Conservation (phyloP, 1,139 yeast genomes). For the Saccharomyces hybrid region DNA sequence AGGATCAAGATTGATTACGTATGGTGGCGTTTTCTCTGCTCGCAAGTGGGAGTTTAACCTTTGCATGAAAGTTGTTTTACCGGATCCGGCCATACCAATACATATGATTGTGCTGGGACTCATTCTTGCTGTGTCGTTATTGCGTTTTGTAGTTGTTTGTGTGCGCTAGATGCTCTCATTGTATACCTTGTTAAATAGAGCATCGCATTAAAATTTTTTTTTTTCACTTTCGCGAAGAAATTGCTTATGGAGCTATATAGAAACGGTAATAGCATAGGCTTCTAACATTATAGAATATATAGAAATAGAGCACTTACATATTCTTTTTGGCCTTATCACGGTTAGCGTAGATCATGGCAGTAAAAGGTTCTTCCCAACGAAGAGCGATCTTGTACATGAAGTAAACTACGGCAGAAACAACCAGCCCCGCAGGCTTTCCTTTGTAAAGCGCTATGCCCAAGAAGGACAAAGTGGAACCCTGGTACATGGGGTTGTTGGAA, state of each 20-base stretch:
- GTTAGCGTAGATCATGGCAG: slow-evolving; percentile 76
- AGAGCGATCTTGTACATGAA: slow-evolving; percentile 79
- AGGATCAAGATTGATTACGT: slow-evolving; percentile 91
- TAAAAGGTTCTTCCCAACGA: slow-evolving; percentile 90
- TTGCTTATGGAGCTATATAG: not conserved
- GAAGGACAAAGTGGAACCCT: slow-evolving; percentile 83
- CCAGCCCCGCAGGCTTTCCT: slow-evolving; percentile 84
- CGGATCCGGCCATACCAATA: slow-evolving; percentile 97
- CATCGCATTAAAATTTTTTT: not conserved
- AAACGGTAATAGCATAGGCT: not conserved
- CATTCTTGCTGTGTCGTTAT: slow-evolving; percentile 30
- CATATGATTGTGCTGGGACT: slow-evolving; percentile 66
- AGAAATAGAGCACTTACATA: not conserved
- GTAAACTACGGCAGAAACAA: slow-evolving; percentile 63
- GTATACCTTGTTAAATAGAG: not conserved
- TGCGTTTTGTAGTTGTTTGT: not conserved
- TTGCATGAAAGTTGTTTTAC: slow-evolving; percentile 98
- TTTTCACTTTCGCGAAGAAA: not conserved
- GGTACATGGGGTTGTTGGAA: slow-evolving; percentile 92
- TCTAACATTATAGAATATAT: not conserved
- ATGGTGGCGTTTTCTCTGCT: slow-evolving; percentile 58
- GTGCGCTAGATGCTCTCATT: not conserved
- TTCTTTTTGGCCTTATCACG: slow-evolving; percentile 34
- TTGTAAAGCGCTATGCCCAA: slow-evolving; percentile 84
- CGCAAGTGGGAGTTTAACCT: slow-evolving; percentile 85